Evolutionary conservation across 1,139 yeast genomes (phyloP).

Genomic region (Yamadazyma membranifaciens): DNA sequence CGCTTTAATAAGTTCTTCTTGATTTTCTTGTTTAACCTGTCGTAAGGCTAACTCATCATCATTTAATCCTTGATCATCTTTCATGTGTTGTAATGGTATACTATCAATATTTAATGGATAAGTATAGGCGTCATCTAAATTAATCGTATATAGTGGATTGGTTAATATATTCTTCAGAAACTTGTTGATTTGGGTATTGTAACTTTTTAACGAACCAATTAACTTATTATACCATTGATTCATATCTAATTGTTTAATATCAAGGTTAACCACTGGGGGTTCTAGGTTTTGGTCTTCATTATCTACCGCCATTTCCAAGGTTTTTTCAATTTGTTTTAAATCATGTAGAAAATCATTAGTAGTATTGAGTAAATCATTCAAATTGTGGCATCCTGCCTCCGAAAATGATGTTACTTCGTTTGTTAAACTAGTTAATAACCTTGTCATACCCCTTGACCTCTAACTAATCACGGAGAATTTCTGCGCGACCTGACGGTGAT

Average conservation of each 20-base stretch:
- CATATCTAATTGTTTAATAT: slow-evolving; percentile 1
- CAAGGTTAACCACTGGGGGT: background rate
- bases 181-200: slow-evolving; percentile 37
- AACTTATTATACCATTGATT: slow-evolving; percentile 39
- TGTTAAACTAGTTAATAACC: slow-evolving; percentile 29
- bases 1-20: slow-evolving; percentile 38
- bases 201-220: slow-evolving; percentile 32
- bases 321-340: slow-evolving; percentile 27
- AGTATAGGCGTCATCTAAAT: slow-evolving; percentile 45
- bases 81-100: slow-evolving; percentile 22
- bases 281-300: background rate
- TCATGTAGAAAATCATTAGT: slow-evolving; percentile 26
- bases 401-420: slow-evolving; percentile 22
- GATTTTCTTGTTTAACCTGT: slow-evolving; percentile 25
- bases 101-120: slow-evolving; percentile 37
- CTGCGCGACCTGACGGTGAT: background rate
- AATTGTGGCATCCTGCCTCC: slow-evolving; percentile 22
- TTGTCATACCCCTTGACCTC: slow-evolving; percentile 8
- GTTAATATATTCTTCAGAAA: slow-evolving; percentile 36
- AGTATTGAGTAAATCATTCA: slow-evolving; percentile 21
- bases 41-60: slow-evolving; percentile 14
- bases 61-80: slow-evolving; percentile 4
- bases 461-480: background rate
- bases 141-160: slow-evolving; percentile 29
- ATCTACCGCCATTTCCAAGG: slow-evolving; percentile 17